Conservation (phyloP, 1,284 basidiomycete genomes). For the Papiliotrema flavescens region DNA sequence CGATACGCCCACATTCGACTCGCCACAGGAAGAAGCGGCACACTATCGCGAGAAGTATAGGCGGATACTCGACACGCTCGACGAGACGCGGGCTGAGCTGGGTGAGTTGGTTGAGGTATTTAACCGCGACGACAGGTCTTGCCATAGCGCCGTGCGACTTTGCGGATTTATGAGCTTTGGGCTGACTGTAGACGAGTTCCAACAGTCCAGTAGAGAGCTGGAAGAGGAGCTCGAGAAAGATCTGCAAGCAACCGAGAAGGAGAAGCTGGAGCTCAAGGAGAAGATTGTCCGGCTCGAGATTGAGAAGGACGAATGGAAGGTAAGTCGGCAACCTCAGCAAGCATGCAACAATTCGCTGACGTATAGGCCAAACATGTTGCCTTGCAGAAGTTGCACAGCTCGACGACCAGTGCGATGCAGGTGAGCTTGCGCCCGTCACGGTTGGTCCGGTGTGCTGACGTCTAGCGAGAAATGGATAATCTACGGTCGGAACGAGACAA, state of each 20-base stretch:
- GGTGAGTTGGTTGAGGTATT: slow-evolving; percentile 23
- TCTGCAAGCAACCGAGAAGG: slow-evolving; percentile 78
- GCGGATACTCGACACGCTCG: slow-evolving; percentile 76
- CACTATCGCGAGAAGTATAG: slow-evolving; percentile 83
- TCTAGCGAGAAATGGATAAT: slow-evolving; percentile 84
- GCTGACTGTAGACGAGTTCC: slow-evolving; percentile 66
- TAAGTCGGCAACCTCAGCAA: slow-evolving; percentile 38
- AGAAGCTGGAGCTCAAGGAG: slow-evolving; percentile 73
- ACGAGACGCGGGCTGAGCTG: slow-evolving; percentile 78
- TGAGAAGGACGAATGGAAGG: slow-evolving; percentile 92
- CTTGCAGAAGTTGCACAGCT: slow-evolving; percentile 84
- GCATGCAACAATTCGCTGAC: not conserved
- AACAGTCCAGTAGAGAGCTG: slow-evolving; percentile 82
- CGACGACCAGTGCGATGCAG: slow-evolving; percentile 58
- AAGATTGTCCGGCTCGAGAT: slow-evolving; percentile 69
- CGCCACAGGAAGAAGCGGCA: slow-evolving; percentile 41
- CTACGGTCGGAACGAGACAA: slow-evolving; percentile 70
- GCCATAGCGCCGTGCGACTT: not conserved
- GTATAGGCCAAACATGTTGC: slow-evolving; percentile 26
- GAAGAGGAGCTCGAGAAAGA: slow-evolving; percentile 90
- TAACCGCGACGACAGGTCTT: not conserved
- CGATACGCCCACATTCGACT: slow-evolving; percentile 41
- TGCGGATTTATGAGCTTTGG: slow-evolving; percentile 3
- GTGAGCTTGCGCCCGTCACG: slow-evolving; percentile 5
- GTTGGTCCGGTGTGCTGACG: not conserved